These are phyloP conservation scores for Penicillium sp. DNA, from an alignment of 2,329 filamentous ascomycete species.

Conservation along the genomic window DNA sequence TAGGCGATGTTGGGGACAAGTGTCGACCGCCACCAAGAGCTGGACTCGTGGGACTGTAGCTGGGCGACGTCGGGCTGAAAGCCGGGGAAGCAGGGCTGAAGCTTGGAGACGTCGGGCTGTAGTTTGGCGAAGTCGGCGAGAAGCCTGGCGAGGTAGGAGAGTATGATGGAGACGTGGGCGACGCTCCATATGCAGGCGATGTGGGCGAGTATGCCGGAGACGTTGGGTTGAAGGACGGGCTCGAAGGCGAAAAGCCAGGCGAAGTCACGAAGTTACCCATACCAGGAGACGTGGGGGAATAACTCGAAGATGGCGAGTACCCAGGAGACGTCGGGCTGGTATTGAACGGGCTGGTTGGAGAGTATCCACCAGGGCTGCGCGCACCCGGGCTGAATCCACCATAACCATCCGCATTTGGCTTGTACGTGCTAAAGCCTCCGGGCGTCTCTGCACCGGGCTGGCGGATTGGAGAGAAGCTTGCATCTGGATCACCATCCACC, in stretches of 20 bases:
- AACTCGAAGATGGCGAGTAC: slow-evolving; percentile 58
- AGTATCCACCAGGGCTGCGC: slow-evolving; percentile 57
- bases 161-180: slow-evolving; percentile 54
- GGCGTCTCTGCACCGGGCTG: slow-evolving; percentile 61
- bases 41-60: slow-evolving; percentile 54
- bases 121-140: slow-evolving; percentile 57
- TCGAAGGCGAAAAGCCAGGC: slow-evolving; percentile 51
- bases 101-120: slow-evolving; percentile 56
- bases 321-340: slow-evolving; percentile 64
- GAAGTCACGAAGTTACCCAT: slow-evolving; percentile 52
- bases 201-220: slow-evolving; percentile 70
- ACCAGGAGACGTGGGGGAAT: slow-evolving; percentile 72
- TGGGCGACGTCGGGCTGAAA: slow-evolving; percentile 55
- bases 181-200: slow-evolving; percentile 63
- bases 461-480: slow-evolving; percentile 66
- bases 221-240: slow-evolving; percentile 51
- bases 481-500: slow-evolving; percentile 59
- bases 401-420: slow-evolving; percentile 58
- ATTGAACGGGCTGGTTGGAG: slow-evolving; percentile 71
- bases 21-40: slow-evolving; percentile 42
- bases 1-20: slow-evolving; percentile 45
- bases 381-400: slow-evolving; percentile 61
- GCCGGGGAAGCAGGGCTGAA: slow-evolving; percentile 50
- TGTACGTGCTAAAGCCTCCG: slow-evolving; percentile 59
- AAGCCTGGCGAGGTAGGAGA: slow-evolving; percentile 53